Evolutionary conservation across 2,329 filamentous ascomycete genomes (phyloP).

Genomic region (Ophiocordyceps robertsii): DNA sequence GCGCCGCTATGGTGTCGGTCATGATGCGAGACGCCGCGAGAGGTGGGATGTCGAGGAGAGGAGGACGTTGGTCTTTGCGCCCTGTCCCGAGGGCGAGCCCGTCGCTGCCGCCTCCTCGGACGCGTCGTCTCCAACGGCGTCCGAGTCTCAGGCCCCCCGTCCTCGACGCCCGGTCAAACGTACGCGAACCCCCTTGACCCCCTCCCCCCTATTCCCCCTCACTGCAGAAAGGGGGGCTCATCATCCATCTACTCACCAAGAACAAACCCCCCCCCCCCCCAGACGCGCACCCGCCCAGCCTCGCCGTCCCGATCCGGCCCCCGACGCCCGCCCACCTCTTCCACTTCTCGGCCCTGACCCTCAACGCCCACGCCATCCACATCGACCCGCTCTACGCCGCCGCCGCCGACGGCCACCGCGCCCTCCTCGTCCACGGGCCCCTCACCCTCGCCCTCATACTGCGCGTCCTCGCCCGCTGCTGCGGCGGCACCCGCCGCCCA

Average conservation of each 20-base stretch:
- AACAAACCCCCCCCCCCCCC: background rate
- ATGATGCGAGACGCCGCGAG: slow-evolving; percentile 9
- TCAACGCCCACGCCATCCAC: slow-evolving; percentile 89
- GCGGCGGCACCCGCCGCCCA: background rate
- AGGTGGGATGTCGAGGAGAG: slow-evolving; percentile 28
- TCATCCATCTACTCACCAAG: background rate
- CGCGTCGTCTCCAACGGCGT: background rate
- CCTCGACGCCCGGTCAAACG: too few species aligned
- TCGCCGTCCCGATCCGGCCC: slow-evolving; percentile 45
- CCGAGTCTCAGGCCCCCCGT: too few species aligned
- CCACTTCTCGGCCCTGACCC: slow-evolving; percentile 79
- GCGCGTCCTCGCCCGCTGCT: slow-evolving; percentile 34
- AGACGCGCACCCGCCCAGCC: slow-evolving; percentile 22
- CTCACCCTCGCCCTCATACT: slow-evolving; percentile 68
- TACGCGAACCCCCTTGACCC: too few species aligned
- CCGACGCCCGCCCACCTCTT: slow-evolving; percentile 62
- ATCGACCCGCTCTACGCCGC: slow-evolving; percentile 60
- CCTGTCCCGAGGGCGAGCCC: slow-evolving; percentile 10
- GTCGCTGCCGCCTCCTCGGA: background rate
- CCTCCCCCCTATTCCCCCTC: background rate
- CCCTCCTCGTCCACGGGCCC: slow-evolving; percentile 77
- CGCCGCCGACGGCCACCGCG: slow-evolving; percentile 58
- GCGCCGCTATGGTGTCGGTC: slow-evolving; percentile 26
- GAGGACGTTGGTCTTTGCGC: slow-evolving; percentile 39
- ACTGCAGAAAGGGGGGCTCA: background rate